Evolutionary conservation across 78 protist genomes (phyloP).

Genomic region (Polysphondylium violaceum): DNA sequence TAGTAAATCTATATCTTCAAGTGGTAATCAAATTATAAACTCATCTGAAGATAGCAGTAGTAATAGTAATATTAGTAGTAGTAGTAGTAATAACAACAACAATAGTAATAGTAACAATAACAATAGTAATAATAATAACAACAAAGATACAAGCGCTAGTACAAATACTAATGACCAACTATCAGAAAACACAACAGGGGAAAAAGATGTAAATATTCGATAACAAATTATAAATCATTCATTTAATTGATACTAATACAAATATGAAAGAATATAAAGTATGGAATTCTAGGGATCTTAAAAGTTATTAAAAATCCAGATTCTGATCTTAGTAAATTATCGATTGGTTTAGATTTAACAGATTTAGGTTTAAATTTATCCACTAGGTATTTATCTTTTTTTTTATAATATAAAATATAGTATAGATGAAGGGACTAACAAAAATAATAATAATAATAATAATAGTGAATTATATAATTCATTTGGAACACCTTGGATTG

Average conservation of each 20-base stretch:
- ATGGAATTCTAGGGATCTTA: slow-evolving; percentile 93
- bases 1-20: too few relatives aligned
- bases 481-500: slow-evolving; percentile 93
- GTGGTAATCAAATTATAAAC: too few relatives aligned
- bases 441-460: background rate
- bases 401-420: background rate
- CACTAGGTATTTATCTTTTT: background rate
- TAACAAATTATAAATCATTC: background rate
- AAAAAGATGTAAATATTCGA: slow-evolving; percentile 12
- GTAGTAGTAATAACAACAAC: background rate
- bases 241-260: too few relatives aligned
- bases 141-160: background rate
- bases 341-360: slow-evolving; percentile 95
- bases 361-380: slow-evolving; percentile 93
- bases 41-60: too few relatives aligned
- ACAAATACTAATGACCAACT: background rate
- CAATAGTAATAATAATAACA: slow-evolving; percentile 8
- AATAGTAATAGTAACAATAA: background rate
- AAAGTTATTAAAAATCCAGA: slow-evolving; percentile 90
- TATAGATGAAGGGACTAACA: background rate
- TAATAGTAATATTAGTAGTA: background rate
- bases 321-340: slow-evolving; percentile 89
- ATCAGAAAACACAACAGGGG: slow-evolving; percentile 1
- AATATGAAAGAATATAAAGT: slow-evolving; percentile 56
- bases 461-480: slow-evolving; percentile 78